Evolutionary conservation across 495 filamentous ascomycete genomes (phyloP).

Genomic region (Penicillium psychrofluorescens): DNA sequence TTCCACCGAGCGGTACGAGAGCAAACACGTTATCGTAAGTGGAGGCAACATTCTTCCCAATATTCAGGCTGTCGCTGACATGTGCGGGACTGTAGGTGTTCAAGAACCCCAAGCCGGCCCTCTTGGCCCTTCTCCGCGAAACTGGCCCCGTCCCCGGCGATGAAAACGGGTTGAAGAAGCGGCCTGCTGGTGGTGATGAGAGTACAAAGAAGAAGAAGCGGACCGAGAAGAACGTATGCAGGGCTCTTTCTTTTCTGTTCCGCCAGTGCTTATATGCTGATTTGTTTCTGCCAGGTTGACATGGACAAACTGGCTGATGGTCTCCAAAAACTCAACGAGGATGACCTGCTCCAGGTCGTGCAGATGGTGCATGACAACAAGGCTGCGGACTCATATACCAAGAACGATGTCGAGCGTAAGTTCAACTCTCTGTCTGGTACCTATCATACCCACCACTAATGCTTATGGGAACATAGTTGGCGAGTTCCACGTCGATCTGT

Average conservation of each 20-base stretch:
- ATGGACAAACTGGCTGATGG: slow-evolving; percentile 97
- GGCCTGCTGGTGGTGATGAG: slow-evolving; percentile 43
- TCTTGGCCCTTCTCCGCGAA: slow-evolving; percentile 66
- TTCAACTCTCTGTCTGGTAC: slow-evolving; percentile 3
- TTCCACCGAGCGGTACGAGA: slow-evolving; percentile 69
- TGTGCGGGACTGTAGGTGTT: slow-evolving; percentile 49
- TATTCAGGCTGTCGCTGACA: background rate
- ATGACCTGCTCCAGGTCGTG: slow-evolving; percentile 88
- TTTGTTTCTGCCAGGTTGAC: slow-evolving; percentile 47
- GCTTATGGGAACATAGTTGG: slow-evolving; percentile 50
- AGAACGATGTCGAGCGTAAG: slow-evolving; percentile 93
- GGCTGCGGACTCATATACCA: slow-evolving; percentile 82
- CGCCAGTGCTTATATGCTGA: slow-evolving; percentile 4
- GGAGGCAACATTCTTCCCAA: background rate
- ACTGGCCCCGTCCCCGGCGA: slow-evolving; percentile 79
- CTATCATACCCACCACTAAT: background rate
- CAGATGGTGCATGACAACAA: slow-evolving; percentile 98
- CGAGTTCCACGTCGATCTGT: slow-evolving; percentile 97
- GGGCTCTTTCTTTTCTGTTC: background rate
- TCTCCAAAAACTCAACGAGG: slow-evolving; percentile 73
- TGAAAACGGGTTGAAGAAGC: slow-evolving; percentile 54
- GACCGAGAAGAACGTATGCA: slow-evolving; percentile 57
- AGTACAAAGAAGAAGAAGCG: slow-evolving; percentile 70
- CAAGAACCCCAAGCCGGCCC: slow-evolving; percentile 81
- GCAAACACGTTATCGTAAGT: slow-evolving; percentile 69